These are phyloP conservation scores for Fusarium nurragi DNA, from an alignment of 2,329 filamentous ascomycete species.

Conservation along the genomic window DNA sequence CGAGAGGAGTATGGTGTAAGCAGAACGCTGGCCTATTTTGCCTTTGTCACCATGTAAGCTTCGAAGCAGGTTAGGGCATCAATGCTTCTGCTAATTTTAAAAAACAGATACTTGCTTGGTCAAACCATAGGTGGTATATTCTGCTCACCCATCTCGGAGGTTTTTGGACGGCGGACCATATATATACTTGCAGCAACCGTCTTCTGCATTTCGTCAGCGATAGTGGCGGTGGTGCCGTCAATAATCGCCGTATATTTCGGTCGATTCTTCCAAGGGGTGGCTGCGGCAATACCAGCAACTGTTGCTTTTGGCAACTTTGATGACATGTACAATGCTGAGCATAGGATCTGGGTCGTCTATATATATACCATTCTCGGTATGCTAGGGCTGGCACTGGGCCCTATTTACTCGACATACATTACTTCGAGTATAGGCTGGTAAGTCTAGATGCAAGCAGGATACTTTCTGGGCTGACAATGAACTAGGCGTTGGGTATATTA, in stretches of 20 bases:
- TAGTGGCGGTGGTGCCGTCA: slow-evolving; percentile 1
- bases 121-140: slow-evolving; percentile 6
- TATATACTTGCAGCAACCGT: not conserved
- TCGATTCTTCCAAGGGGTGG: not conserved
- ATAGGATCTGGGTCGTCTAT: slow-evolving; percentile 18
- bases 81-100: not conserved
- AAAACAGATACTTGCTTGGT: not conserved
- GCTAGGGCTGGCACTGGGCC: not conserved
- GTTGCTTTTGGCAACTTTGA: slow-evolving; percentile 7
- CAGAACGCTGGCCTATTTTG: slow-evolving; percentile 2
- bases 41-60: slow-evolving; percentile 2
- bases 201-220: not conserved
- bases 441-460: accelerated
- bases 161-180: slow-evolving; percentile 2
- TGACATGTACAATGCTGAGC: slow-evolving; percentile 8
- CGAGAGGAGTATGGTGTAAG: not conserved
- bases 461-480: not conserved
- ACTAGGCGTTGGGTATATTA: slow-evolving; percentile 17
- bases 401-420: slow-evolving; percentile 4
- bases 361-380: slow-evolving; percentile 9
- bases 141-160: slow-evolving; percentile 2
- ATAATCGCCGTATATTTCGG: not conserved
- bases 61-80: not conserved
- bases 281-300: slow-evolving; percentile 6
- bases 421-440: slow-evolving; percentile 13